Evolutionary conservation across 2,329 filamentous ascomycete genomes (phyloP).

Genomic region (Sarocladiaceae sp.): DNA sequence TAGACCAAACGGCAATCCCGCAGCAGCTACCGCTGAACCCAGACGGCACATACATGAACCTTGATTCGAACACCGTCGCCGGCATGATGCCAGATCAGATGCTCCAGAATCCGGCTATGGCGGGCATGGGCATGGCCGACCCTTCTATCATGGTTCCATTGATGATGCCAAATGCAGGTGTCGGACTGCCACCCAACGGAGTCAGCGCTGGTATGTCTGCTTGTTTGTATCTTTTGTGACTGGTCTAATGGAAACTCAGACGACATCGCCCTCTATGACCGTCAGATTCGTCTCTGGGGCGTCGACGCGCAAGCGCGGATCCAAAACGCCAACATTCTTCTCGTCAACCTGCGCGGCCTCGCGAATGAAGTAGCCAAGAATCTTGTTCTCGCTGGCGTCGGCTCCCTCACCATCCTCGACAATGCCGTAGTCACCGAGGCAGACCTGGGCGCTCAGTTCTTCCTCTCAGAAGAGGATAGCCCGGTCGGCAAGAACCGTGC

Average conservation of each 20-base stretch:
- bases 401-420: conserved; percentile 84
- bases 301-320: conserved; percentile 92
- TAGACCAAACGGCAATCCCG: conserved; percentile 11
- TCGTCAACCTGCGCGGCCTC: conserved; percentile 81
- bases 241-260: conserved; percentile 43
- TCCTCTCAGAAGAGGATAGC: conserved; percentile 54
- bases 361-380: conserved; percentile 97
- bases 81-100: conserved; percentile 18
- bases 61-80: conserved; percentile 19
- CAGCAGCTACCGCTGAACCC: conserved; percentile 10
- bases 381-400: conserved; percentile 86
- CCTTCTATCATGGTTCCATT: conserved; percentile 25
- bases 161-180: conserved; percentile 24
- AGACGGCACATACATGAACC: conserved; percentile 16
- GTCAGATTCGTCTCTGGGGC: conserved; percentile 95
- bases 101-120: conserved; percentile 18
- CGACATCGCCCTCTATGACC: conserved; percentile 94
- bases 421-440: conserved; percentile 66
- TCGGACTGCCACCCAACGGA: conserved; percentile 15
- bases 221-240: background rate
- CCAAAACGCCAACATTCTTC: conserved; percentile 79
- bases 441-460: conserved; percentile 78
- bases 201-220: conserved; percentile 28
- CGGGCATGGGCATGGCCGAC: conserved; percentile 19
- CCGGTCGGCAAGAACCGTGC: conserved; percentile 79